phyloP scores from a whole-genome alignment of 2,329 filamentous ascomycete genomes.

The Botrytis tulipae region DNA sequence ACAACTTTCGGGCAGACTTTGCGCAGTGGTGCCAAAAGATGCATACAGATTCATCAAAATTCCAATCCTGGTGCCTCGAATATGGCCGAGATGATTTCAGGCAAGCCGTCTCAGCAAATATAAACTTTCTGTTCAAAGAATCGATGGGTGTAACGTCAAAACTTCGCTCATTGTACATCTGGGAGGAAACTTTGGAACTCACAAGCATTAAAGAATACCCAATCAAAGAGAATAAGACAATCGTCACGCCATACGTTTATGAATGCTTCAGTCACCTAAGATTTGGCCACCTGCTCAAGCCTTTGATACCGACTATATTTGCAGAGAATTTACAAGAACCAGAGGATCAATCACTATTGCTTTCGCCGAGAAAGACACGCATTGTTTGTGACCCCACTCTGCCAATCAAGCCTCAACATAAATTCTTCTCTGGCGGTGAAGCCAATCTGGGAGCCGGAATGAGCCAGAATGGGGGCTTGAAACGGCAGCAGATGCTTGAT shows the following conservation, averaged over 20 bases:
- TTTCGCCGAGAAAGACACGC: conserved; percentile 13
- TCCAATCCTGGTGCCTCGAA: conserved; percentile 55
- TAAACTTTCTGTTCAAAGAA: conserved; percentile 66
- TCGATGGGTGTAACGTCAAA: conserved; percentile 44
- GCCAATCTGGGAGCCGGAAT: not conserved
- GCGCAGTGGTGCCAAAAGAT: conserved; percentile 50
- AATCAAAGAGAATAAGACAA: conserved; percentile 46
- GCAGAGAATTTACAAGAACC: conserved; percentile 33
- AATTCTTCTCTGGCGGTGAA: not conserved
- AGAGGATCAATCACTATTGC: not conserved
- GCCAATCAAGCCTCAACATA: not conserved
- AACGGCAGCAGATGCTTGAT: conserved; percentile 43
- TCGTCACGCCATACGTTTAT: conserved; percentile 69
- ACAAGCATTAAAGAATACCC: conserved; percentile 36
- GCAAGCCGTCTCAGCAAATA: conserved; percentile 55
- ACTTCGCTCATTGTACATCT: conserved; percentile 38
- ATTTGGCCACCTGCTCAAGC: conserved; percentile 53
- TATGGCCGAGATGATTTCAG: conserved; percentile 62
- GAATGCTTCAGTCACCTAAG: conserved; percentile 62
- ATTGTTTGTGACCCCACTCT: not conserved
- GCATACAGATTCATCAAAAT: conserved; percentile 45
- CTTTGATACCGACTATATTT: conserved; percentile 34
- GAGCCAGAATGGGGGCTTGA: conserved; percentile 1
- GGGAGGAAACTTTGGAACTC: conserved; percentile 39
- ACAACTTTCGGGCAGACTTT: conserved; percentile 59